Percentiles rank a stretch among this genome's conserved stretches.
phyloP scores from a whole-genome alignment of 169 alveolate species.

The Eimeria tenella region DNA sequence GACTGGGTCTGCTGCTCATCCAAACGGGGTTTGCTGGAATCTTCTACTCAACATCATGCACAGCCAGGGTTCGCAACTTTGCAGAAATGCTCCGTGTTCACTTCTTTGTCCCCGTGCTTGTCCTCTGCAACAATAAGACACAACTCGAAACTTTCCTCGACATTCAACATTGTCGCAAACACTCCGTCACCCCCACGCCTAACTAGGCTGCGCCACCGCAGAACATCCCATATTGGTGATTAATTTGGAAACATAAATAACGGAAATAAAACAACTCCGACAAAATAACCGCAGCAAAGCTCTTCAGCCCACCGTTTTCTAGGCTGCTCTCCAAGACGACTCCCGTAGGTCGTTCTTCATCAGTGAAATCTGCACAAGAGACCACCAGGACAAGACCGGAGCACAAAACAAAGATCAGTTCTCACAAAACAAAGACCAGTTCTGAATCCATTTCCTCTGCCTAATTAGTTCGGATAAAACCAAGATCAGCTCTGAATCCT shows the following conservation, averaged over 20 bases:
- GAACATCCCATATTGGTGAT: too few relatives aligned
- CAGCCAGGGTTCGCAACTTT: constrained; percentile 12
- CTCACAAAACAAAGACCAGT: not conserved
- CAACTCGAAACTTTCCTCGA: not conserved
- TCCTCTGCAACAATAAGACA: constrained; percentile 29
- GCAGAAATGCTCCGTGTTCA: constrained; percentile 35
- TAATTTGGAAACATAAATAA: too few relatives aligned
- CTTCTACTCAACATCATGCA: not conserved
- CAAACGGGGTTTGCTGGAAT: constrained; percentile 9
- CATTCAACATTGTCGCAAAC: too few relatives aligned
- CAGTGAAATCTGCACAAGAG: constrained; percentile 37
- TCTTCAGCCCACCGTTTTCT: not conserved
- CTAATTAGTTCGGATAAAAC: not conserved
- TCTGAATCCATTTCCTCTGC: too few relatives aligned
- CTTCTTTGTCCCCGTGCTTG: constrained; percentile 54
- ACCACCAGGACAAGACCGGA: not conserved
- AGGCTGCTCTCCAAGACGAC: constrained; percentile 13
- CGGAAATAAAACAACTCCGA: too few relatives aligned
- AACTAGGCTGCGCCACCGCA: too few relatives aligned
- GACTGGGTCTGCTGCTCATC: constrained; percentile 4
- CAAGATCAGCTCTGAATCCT: too few relatives aligned
- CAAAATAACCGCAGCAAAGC: not conserved
- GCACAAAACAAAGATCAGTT: not conserved
- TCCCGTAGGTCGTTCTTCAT: constrained; percentile 21
- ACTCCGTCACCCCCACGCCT: too few relatives aligned